Conservation (phyloP, 2,329 filamentous ascomycete genomes). For the Curvularia verruculosa region DNA sequence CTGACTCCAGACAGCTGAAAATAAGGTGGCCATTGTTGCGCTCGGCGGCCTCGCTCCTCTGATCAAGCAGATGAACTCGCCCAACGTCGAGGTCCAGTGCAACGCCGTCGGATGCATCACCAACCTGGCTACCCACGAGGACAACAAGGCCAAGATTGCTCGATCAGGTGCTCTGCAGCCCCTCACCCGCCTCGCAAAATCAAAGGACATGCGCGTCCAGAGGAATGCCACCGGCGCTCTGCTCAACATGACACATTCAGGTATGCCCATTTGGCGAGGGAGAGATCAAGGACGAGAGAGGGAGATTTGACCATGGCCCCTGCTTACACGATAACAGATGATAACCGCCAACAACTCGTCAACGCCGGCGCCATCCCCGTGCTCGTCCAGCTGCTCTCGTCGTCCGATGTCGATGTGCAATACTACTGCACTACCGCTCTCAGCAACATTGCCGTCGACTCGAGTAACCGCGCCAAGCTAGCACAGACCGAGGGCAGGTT, state of each 20-base stretch:
- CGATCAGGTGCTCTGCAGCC: slow-evolving; percentile 90
- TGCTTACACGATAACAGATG: slow-evolving; percentile 64
- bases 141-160: slow-evolving; percentile 99
- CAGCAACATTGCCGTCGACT: slow-evolving; percentile 97
- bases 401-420: slow-evolving; percentile 93
- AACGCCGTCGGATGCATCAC: slow-evolving; percentile 99
- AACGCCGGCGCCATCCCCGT: slow-evolving; percentile 98
- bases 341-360: slow-evolving; percentile 96
- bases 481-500: slow-evolving; percentile 89
- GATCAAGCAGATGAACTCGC: slow-evolving; percentile 97
- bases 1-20: slow-evolving; percentile 76
- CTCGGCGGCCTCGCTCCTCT: slow-evolving; percentile 88
- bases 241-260: slow-evolving; percentile 98
- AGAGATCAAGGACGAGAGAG: too few relatives aligned
- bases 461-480: slow-evolving; percentile 86
- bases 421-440: slow-evolving; percentile 99
- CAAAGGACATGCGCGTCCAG: slow-evolving; percentile 98
- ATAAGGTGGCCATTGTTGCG: slow-evolving; percentile 95
- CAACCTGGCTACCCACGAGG: slow-evolving; percentile 95
- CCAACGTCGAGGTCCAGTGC: slow-evolving; percentile 98
- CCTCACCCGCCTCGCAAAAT: slow-evolving; percentile 90
- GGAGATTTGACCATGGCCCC: background rate
- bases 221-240: slow-evolving; percentile 95
- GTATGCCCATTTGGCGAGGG: slow-evolving; percentile 57
- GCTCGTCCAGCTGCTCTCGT: slow-evolving; percentile 90